Evolutionary conservation across 768 basidiomycete genomes (phyloP).

Genomic region (Leccinum subgranulosum): DNA sequence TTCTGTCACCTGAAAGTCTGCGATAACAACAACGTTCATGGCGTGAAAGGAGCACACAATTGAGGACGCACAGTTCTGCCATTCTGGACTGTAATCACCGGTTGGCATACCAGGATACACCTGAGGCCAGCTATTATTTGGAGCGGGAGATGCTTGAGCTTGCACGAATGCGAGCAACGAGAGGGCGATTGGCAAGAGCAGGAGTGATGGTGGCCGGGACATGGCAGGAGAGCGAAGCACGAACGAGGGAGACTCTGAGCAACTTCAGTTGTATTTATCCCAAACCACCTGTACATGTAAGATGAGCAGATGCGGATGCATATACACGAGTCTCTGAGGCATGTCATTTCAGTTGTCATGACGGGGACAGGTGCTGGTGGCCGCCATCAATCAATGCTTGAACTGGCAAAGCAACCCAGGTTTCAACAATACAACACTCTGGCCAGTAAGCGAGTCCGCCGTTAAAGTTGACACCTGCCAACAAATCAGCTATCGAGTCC

Average conservation of each 20-base stretch:
- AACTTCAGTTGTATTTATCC: too few species aligned
- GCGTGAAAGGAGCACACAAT: not conserved
- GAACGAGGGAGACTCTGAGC: not conserved
- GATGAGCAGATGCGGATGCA: too few species aligned
- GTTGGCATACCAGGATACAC: constrained; percentile 40
- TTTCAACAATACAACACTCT: too few species aligned
- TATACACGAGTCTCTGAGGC: too few species aligned
- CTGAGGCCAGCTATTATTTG: constrained; percentile 30
- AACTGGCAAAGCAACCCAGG: too few species aligned
- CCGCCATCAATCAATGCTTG: too few species aligned
- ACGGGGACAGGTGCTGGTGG: too few species aligned
- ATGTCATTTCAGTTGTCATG: too few species aligned
- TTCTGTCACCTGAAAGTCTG: constrained; percentile 59
- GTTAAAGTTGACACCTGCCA: too few species aligned
- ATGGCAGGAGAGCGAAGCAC: not conserved
- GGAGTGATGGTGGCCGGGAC: not conserved
- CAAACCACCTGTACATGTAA: too few species aligned
- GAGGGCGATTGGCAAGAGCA: not conserved
- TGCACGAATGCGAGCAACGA: not conserved
- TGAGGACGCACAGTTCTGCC: constrained; percentile 54
- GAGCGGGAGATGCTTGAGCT: not conserved
- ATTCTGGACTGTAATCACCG: constrained; percentile 49
- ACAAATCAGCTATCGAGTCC: too few species aligned
- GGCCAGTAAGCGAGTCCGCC: too few species aligned
- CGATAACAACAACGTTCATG: not conserved